phyloP scores from a whole-genome alignment of 2,329 filamentous ascomycete genomes.

The Colletotrichum zoysiae region DNA sequence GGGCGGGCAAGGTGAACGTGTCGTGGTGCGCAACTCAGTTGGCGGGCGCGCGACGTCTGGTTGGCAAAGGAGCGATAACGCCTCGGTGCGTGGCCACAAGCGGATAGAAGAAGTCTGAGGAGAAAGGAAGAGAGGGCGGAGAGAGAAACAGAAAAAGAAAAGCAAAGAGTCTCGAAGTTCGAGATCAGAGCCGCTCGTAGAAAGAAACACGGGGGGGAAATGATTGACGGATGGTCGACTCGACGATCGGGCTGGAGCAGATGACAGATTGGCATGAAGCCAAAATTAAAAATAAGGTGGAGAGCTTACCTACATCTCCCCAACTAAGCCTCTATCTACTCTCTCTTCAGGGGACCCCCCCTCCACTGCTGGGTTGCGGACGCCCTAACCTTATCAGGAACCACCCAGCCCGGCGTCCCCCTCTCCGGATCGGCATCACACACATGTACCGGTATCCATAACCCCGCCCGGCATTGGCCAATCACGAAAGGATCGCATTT shows the following conservation, averaged over 20 bases:
- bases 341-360: conserved; percentile 38
- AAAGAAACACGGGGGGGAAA: neutral
- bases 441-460: conserved; percentile 26
- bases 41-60: neutral
- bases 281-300: conserved; percentile 42
- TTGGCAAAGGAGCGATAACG: neutral
- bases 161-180: neutral
- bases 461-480: conserved; percentile 38
- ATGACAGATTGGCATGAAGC: conserved; percentile 46
- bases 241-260: conserved; percentile 19
- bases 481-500: conserved; percentile 39
- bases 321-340: conserved; percentile 4
- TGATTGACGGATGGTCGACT: conserved; percentile 8
- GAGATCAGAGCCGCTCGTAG: neutral
- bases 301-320: conserved; percentile 33
- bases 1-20: neutral
- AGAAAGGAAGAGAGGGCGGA: neutral
- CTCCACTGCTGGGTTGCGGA: conserved; percentile 35
- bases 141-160: neutral
- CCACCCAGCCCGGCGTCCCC: conserved; percentile 30
- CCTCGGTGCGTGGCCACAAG: neutral
- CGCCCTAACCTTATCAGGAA: conserved; percentile 42
- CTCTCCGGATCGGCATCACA: conserved; percentile 39
- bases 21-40: neutral
- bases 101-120: too few species aligned